Percentiles rank a stretch among this genome's conserved stretches.
Conservation (phyloP, 768 basidiomycete species). For the Tulasnella sp. region DNA sequence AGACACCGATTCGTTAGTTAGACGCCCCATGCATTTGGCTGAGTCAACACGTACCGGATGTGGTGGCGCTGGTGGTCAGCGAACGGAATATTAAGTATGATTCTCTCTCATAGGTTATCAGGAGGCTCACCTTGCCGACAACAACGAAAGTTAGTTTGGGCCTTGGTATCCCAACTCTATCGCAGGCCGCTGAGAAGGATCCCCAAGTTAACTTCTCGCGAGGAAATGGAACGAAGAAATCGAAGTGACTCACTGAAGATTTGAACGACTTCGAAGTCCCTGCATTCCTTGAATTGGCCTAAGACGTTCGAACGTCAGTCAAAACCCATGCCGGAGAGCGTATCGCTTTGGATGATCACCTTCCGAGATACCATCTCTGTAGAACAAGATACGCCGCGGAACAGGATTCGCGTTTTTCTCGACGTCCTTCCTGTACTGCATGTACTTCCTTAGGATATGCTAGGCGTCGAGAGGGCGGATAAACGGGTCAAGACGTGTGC, state of each 20-base stretch:
- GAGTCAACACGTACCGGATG: conserved; percentile 34
- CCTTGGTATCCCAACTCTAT: conserved; percentile 44
- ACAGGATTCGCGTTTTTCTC: conserved; percentile 15
- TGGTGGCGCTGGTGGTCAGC: conserved; percentile 43
- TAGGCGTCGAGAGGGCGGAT: not conserved
- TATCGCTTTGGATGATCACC: not conserved
- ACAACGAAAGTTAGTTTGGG: conserved; percentile 64
- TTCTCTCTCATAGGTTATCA: not conserved
- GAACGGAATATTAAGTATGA: not conserved
- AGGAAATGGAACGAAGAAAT: not conserved
- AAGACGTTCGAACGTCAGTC: not conserved
- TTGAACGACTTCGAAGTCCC: conserved; percentile 39
- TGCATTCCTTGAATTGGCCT: conserved; percentile 27
- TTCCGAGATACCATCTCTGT: conserved; percentile 23
- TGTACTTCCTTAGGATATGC: conserved; percentile 19
- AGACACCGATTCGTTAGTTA: not conserved
- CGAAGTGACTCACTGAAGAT: conserved; percentile 43
- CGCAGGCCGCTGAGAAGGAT: conserved; percentile 62
- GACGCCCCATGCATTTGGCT: not conserved
- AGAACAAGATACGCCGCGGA: conserved; percentile 19
- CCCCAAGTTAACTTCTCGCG: not conserved
- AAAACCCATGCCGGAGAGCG: not conserved
- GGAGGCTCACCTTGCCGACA: conserved; percentile 51
- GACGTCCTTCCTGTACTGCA: conserved; percentile 14
- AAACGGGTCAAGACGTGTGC: not conserved